phyloP scores from a whole-genome alignment of 129 eudicot species.

The Chrysanthemum makinoi region DNA sequence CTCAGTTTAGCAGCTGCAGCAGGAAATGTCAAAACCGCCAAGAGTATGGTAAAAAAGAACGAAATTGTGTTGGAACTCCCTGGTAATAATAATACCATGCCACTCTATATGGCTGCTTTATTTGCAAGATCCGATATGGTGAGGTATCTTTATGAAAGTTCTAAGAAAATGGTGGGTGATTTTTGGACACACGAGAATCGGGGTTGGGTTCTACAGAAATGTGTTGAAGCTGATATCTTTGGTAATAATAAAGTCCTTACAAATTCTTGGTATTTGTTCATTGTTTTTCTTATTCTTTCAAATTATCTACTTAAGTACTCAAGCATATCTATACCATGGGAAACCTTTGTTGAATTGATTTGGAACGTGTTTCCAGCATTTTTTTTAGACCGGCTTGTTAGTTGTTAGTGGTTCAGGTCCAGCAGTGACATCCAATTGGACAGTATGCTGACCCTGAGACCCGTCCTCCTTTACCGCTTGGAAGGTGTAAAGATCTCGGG shows the following conservation, averaged over 20 bases:
- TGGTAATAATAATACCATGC: slow-evolving; percentile 20
- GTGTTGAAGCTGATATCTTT: slow-evolving; percentile 33
- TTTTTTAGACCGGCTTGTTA: no score
- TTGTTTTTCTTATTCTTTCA: not conserved
- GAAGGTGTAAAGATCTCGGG: no score
- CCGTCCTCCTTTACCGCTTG: no score
- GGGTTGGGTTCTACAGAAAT: slow-evolving; percentile 31
- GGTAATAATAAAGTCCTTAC: slow-evolving; percentile 18
- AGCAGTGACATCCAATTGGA: no score
- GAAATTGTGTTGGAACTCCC: slow-evolving; percentile 23
- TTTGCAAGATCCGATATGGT: slow-evolving; percentile 47
- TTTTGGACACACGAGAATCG: slow-evolving; percentile 26
- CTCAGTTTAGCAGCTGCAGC: slow-evolving; percentile 43
- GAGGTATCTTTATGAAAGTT: slow-evolving; percentile 25
- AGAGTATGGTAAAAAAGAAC: slow-evolving; percentile 29
- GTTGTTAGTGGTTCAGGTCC: no score
- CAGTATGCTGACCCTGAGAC: no score
- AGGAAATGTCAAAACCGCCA: slow-evolving; percentile 31
- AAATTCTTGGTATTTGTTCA: slow-evolving; percentile 6
- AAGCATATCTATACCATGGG: no score
- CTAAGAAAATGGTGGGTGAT: slow-evolving; percentile 2
- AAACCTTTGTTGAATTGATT: no score
- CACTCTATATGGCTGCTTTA: slow-evolving; percentile 43
- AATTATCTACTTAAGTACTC: not conserved
- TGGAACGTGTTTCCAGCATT: no score